Base-by-base conservation (phyloP, 495 filamentous ascomycete species). In the Tuber brumale region DNA sequence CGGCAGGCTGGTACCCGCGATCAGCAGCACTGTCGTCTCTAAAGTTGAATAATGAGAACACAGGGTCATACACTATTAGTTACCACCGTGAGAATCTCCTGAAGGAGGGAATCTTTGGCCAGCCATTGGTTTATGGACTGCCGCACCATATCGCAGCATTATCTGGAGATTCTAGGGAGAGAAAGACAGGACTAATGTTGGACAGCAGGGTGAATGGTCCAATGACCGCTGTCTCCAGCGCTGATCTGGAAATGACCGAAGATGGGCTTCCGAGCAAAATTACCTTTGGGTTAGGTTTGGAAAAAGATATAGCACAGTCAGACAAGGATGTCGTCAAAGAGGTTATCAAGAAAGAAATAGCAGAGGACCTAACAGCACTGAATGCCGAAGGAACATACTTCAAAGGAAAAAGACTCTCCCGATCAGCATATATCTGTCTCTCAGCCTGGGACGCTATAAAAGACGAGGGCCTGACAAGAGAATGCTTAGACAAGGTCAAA, bases 141-240 rank as follows among this genome's bases (percentile, higher is more conserved):
- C 93, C 95, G 31, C 95, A 98, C 83, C 95, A 97, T 76, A 82
- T 92, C 39, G 84, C 89, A 70, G 91, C 92, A 2, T 94, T 97
- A 45, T 31, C 71, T 9, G 42, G 18, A n/a, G n/a, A 72, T 35
- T 35, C 19, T 1, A 31, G 0, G 76, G 89, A 92, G 77, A 72
- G 75, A 8, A 82, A 66, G 9, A 94, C 92, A 1, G n/a, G 71
- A n/a, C 76, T 82, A 14, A 84, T 81, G 12, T 87, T 85, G 16
- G 71, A 39, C 31, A 72, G 71, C n/a, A 72, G 43, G n/a, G 42
- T 48, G 4, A 97, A 97, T 83, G 94, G 94, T 12, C 85, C 89
- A 57, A 91, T 91, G 18, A 89, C 86, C 8, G 91, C 90, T 0
- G 89, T 97, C 1, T 76, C 91, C 41, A 90, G 89, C 16, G 91